Base-by-base conservation (phyloP, 805 yeast species). In the Cephaloascus albidus region DNA sequence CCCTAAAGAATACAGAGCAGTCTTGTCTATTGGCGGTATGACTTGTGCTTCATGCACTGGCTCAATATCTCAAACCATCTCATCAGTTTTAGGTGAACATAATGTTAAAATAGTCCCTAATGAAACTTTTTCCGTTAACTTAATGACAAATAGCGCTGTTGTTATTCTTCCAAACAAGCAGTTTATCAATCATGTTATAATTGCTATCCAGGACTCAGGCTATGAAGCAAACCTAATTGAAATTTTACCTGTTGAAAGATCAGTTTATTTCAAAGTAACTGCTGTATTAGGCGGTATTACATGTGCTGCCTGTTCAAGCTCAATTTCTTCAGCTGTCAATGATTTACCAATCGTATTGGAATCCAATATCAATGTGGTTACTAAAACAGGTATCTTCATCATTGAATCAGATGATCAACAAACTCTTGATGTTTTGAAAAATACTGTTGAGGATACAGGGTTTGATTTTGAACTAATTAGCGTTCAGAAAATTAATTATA, bases 201-300 rank as follows among this genome's bases (percentile, higher is more conserved):
- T 49, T 4, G 47, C 51, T 3, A 45, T 65, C 2, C 46, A 50
- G 16, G 63, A 59, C 17, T 43, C 52, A 4, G 71, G 71, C 1
- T 64, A 60, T 47, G 69, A 68, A 5, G 72, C 79, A 33, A 69
- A 63, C 16, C 57, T 81, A 12, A 52, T 76, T 4, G 86, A 81
- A 45, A 61, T 81, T 6, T 52, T 78, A 18, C 88, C 86, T 1
- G 69, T 79, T 3, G 68, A 68, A 26, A 60, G 72, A 27, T 61
- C 74, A 4, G 50, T 61, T 4, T 70, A 68, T 40, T 72, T 63
- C 47, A 71, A 70, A 47, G 72, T 80, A 6, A 61, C 68, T 10
- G 87, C 86, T 1, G 58, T 76, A 0, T 75, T 84, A 35, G 84
- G 81, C 10, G 90, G 89, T 3, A 81, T 83, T 55, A 76, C 87